Evolutionary conservation across 2,329 filamentous ascomycete genomes (phyloP).

Genomic region (Penicillium sp.): DNA sequence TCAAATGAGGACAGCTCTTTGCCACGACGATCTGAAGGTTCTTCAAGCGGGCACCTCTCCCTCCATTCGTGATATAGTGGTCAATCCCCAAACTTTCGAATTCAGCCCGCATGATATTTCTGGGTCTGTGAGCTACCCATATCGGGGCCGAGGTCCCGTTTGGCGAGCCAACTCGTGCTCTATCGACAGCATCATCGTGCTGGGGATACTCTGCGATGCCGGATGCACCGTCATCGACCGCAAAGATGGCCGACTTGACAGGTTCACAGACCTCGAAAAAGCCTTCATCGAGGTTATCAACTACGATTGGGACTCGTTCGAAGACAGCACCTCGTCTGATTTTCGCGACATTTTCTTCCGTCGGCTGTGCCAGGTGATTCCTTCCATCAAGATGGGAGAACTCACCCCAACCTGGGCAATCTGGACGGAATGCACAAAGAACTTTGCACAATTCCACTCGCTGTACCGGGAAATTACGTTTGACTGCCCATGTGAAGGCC

Average conservation of each 20-base stretch:
- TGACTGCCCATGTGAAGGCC: conserved; percentile 3
- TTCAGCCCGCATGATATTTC: not conserved
- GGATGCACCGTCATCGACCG: conserved; percentile 37
- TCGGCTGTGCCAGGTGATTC: conserved; percentile 7
- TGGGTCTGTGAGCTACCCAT: conserved; percentile 10
- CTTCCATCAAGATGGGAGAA: conserved; percentile 9
- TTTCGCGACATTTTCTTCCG: conserved; percentile 22
- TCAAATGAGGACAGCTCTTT: too few relatives aligned
- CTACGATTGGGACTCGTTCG: conserved; percentile 30
- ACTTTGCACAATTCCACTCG: conserved; percentile 31
- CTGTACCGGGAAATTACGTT: conserved; percentile 10
- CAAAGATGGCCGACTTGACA: conserved; percentile 10
- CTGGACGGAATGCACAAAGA: conserved; percentile 26
- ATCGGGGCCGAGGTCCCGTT: conserved; percentile 34
- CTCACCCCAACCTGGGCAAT: conserved; percentile 17
- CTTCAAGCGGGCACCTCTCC: too few relatives aligned
- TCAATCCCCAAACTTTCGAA: conserved; percentile 9
- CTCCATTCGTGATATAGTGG: conserved; percentile 17
- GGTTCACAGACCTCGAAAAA: conserved; percentile 19
- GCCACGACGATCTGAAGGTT: too few relatives aligned
- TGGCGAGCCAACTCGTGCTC: conserved; percentile 23
- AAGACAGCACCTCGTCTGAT: conserved; percentile 10
- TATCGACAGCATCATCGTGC: conserved; percentile 36
- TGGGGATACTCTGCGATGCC: conserved; percentile 36
- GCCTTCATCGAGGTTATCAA: conserved; percentile 30